phyloP scores from a whole-genome alignment of 768 basidiomycete species.

The Heimioporus sp. region DNA sequence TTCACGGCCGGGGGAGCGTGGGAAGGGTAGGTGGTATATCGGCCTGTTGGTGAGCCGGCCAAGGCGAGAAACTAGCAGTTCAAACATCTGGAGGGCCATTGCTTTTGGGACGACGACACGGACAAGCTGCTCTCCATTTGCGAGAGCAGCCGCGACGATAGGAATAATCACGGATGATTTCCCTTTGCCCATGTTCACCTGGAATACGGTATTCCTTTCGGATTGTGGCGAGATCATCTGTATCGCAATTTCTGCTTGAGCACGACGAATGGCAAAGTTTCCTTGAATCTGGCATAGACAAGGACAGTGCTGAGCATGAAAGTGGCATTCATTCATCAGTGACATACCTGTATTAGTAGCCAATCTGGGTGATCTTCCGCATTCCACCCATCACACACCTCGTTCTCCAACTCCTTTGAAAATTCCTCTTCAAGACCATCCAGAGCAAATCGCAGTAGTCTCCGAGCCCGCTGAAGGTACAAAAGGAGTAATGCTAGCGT shows the following conservation, averaged over 20 bases:
- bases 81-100: background rate
- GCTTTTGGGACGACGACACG: conserved; percentile 8
- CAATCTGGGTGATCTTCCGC: background rate
- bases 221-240: background rate
- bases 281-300: background rate
- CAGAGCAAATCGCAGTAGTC: conserved; percentile 15
- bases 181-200: background rate
- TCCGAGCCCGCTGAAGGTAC: conserved; percentile 25
- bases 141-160: background rate
- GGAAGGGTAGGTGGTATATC: background rate
- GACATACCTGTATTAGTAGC: background rate
- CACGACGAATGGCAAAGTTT: conserved; percentile 34
- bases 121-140: background rate
- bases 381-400: background rate
- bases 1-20: conserved; percentile 16
- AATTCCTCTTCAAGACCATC: background rate
- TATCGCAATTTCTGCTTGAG: background rate
- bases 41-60: conserved; percentile 32
- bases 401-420: background rate
- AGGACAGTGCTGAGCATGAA: background rate
- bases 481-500: background rate
- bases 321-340: background rate
- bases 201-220: background rate
- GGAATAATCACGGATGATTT: background rate
- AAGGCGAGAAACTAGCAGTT: conserved; percentile 28